phyloP scores from a whole-genome alignment of 2,329 filamentous ascomycete species.

The Talaromyces rugulosus region DNA sequence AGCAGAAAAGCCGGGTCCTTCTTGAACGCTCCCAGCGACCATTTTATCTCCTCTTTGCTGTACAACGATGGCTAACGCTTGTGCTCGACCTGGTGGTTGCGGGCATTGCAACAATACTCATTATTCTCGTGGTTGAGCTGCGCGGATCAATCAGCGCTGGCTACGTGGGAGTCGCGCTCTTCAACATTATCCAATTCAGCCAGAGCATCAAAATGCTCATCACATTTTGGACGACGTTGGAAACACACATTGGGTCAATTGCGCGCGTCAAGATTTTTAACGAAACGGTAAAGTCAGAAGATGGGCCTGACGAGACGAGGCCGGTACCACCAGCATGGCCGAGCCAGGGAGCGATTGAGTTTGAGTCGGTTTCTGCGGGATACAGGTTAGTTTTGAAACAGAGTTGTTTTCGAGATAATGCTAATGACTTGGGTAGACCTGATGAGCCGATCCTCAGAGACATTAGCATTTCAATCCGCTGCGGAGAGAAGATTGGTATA shows the following conservation, averaged over 20 bases:
- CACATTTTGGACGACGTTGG: conserved; percentile 53
- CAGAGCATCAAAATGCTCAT: conserved; percentile 49
- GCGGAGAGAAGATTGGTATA: conserved; percentile 39
- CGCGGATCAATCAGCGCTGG: conserved; percentile 43
- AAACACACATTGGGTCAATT: conserved; percentile 56
- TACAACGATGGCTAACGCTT: conserved; percentile 56
- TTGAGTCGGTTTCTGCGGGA: conserved; percentile 41
- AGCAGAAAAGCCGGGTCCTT: conserved; percentile 43
- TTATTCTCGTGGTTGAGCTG: conserved; percentile 47
- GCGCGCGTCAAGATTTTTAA: conserved; percentile 53
- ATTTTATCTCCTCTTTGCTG: conserved; percentile 54
- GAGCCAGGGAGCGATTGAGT: conserved; percentile 38
- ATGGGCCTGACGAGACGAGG: conserved; percentile 38
- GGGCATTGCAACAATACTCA: conserved; percentile 45
- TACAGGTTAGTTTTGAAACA: conserved; percentile 32
- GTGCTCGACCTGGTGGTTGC: conserved; percentile 50
- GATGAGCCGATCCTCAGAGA: conserved; percentile 40
- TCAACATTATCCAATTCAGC: conserved; percentile 53
- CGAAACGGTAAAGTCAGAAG: conserved; percentile 41
- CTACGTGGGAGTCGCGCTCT: conserved; percentile 50
- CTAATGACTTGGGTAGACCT: not conserved
- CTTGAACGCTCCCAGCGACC: conserved; percentile 54
- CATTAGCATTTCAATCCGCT: conserved; percentile 43
- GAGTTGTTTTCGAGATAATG: not conserved
- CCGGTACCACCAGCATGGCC: conserved; percentile 41